phyloP scores from a whole-genome alignment of 495 filamentous ascomycete genomes.

The Trichocladium uniseriatum region DNA sequence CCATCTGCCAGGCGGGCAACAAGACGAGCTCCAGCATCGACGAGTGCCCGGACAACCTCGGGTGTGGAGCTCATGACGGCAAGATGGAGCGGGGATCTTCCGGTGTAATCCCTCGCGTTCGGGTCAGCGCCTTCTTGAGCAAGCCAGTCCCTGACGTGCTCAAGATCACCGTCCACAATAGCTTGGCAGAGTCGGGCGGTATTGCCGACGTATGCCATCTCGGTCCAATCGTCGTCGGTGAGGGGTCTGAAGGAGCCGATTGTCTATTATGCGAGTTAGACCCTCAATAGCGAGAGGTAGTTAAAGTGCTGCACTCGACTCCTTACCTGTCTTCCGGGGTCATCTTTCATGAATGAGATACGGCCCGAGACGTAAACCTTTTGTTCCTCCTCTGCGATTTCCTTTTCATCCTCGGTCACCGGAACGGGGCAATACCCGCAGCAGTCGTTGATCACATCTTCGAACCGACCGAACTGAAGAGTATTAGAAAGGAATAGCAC shows the following conservation, averaged over 20 bases:
- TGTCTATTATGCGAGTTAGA: constrained; percentile 22
- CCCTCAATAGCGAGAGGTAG: too few relatives aligned
- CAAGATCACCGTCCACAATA: constrained; percentile 60
- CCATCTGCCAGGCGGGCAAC: constrained; percentile 67
- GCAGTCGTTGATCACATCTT: constrained; percentile 66
- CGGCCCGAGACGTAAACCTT: constrained; percentile 64
- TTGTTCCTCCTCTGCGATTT: constrained; percentile 57
- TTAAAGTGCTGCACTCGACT: too few relatives aligned
- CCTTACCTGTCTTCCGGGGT: constrained; percentile 63
- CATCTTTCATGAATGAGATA: constrained; percentile 63
- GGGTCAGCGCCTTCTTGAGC: constrained; percentile 49
- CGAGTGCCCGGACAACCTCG: constrained; percentile 58
- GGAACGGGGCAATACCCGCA: constrained; percentile 68
- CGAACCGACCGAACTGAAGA: constrained; percentile 49
- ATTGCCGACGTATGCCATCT: constrained; percentile 67
- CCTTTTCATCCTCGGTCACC: constrained; percentile 55
- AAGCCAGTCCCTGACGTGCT: constrained; percentile 60
- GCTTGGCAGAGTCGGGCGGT: constrained; percentile 63
- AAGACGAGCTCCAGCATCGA: constrained; percentile 64
- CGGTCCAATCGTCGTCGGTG: constrained; percentile 73
- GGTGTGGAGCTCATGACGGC: constrained; percentile 57
- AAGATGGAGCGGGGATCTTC: constrained; percentile 68
- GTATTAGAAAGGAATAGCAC: not conserved
- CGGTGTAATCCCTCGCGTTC: constrained; percentile 65
- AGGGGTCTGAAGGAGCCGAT: constrained; percentile 68